phyloP scores from a whole-genome alignment of 2,329 filamentous ascomycete genomes.

The Paracorniculantispora psalliotae region DNA sequence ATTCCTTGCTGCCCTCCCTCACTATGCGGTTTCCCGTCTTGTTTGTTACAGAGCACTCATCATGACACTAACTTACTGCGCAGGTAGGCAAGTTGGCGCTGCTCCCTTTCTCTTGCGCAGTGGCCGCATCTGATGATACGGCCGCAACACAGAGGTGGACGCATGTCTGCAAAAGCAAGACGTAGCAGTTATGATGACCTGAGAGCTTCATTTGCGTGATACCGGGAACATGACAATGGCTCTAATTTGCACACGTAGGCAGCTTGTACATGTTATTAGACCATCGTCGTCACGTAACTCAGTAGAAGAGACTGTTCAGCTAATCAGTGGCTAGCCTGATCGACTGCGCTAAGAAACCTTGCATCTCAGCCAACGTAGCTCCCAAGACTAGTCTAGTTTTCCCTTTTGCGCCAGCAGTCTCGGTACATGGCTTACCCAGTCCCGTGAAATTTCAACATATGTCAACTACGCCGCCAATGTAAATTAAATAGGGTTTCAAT shows the following conservation, averaged over 20 bases:
- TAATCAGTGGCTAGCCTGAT: too few species aligned
- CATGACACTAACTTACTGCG: not conserved
- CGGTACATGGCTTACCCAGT: not conserved
- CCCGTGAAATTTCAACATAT: not conserved
- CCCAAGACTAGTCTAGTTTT: not conserved
- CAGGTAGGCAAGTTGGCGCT: not conserved
- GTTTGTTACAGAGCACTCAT: not conserved
- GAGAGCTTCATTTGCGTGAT: not conserved
- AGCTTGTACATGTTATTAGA: too few species aligned
- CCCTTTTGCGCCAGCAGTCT: not conserved
- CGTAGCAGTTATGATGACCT: not conserved
- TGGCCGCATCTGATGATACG: not conserved
- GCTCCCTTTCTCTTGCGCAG: not conserved
- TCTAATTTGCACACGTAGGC: not conserved
- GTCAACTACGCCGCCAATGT: not conserved
- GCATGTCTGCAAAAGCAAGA: not conserved
- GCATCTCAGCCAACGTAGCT: not conserved
- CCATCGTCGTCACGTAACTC: too few species aligned
- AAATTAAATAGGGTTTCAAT: not conserved
- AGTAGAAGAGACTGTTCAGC: too few species aligned
- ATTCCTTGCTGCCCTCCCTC: not conserved
- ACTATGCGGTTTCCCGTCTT: not conserved
- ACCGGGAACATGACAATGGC: not conserved
- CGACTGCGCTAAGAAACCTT: not conserved
- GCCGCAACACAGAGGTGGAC: not conserved